Evolutionary conservation across 1,139 yeast genomes (phyloP).

Genomic region (Hansenula sp.): DNA sequence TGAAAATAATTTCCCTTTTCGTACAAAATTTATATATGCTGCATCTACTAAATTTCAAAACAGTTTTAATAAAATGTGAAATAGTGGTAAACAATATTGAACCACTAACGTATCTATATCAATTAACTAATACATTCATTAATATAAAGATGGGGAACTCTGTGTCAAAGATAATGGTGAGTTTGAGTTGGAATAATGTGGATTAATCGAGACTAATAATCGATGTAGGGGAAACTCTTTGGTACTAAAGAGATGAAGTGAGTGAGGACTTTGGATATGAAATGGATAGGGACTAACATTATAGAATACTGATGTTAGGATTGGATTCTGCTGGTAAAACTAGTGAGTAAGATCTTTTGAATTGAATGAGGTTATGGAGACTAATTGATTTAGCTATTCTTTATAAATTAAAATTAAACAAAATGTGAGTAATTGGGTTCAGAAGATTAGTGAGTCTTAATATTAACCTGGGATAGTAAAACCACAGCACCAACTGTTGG

Average conservation of each 20-base stretch:
- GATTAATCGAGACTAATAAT: not conserved
- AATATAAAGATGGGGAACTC: conserved; percentile 38
- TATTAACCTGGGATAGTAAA: conserved; percentile 29
- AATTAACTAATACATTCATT: not conserved
- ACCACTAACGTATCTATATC: not conserved
- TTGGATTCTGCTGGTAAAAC: conserved; percentile 93
- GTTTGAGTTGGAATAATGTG: conserved; percentile 9
- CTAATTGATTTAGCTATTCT: conserved; percentile 39
- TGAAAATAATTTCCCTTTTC: too few relatives aligned
- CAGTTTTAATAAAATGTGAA: too few relatives aligned
- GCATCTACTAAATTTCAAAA: too few relatives aligned
- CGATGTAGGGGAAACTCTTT: conserved; percentile 37
- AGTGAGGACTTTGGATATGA: conserved; percentile 1
- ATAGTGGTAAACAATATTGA: too few relatives aligned
- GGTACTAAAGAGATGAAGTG: conserved; percentile 41
- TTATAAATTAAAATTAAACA: conserved; percentile 69
- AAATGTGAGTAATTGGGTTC: conserved; percentile 33
- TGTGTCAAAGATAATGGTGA: conserved; percentile 39
- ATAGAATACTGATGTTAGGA: conserved; percentile 80
- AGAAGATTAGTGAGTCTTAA: not conserved
- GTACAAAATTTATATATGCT: too few relatives aligned
- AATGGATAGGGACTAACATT: not conserved
- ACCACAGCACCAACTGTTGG: conserved; percentile 94
- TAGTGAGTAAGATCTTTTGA: conserved; percentile 21
- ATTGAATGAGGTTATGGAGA: not conserved